Conservation (phyloP, 2,329 filamentous ascomycete genomes). For the Thermothelomyces thermophilus region DNA sequence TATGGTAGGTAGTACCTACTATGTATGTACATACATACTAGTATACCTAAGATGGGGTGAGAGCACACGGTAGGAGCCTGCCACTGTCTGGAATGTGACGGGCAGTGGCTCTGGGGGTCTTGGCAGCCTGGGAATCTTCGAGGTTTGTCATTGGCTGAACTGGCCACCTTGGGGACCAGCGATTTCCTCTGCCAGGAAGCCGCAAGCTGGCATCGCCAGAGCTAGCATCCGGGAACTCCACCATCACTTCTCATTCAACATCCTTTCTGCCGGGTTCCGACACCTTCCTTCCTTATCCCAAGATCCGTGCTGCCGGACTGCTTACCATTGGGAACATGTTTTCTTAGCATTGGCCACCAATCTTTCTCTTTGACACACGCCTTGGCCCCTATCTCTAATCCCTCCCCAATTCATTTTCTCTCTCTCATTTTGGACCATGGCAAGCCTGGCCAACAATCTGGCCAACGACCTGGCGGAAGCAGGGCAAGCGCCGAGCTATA, state of each 20-base stretch:
- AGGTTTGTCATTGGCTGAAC: constrained; percentile 17
- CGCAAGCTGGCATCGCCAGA: constrained; percentile 17
- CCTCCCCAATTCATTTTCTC: background rate
- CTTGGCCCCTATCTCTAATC: too few species aligned
- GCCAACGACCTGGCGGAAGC: background rate
- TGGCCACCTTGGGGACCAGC: constrained; percentile 12
- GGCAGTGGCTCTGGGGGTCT: background rate
- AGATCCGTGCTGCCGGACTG: background rate
- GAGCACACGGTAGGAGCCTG: background rate
- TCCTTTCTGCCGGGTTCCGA: background rate
- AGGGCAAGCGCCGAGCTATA: constrained; percentile 55
- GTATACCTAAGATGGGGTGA: background rate
- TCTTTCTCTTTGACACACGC: background rate
- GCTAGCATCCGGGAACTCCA: background rate
- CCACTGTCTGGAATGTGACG: constrained; percentile 6
- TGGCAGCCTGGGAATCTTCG: constrained; percentile 9
- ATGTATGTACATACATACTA: too few species aligned
- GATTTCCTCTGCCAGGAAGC: constrained; percentile 6
- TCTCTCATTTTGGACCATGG: background rate
- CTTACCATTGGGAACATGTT: background rate
- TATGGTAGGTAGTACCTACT: too few species aligned
- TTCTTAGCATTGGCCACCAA: too few species aligned
- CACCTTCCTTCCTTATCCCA: background rate
- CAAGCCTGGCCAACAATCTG: background rate
- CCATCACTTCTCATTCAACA: constrained; percentile 11